Evolutionary conservation across 768 basidiomycete genomes (phyloP), one percentile per base, ranked within the genome.

Genomic region (Russula griseocarnosa): DNA sequence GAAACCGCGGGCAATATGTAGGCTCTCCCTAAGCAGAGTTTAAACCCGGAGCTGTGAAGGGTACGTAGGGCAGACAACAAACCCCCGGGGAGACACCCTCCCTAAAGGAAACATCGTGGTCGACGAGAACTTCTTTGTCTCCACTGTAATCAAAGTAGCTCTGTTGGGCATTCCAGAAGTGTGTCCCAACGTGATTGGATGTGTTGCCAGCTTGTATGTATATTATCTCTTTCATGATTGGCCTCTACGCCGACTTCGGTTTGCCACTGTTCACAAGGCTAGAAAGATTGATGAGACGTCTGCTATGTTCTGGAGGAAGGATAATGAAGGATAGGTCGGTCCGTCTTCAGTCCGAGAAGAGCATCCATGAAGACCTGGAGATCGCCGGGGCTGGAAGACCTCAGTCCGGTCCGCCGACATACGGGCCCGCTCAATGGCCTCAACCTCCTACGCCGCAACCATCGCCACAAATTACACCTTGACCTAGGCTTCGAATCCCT

Each of bases 101-200:
- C 68, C 82, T 77, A 72, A 90, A 91, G 13, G 89, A 90, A 54
- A 87, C 75, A 65, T 80, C 79, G 69, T 82, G 77, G 61, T 82
- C 78, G 42, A 83, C 74, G 36, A 78, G 61, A 5, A 79, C 69
- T 26, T 80, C 79, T 18, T 70, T 66, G 22, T 65, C 67, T 18
- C 55, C 67, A 42, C 50, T 50, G 64, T 81, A 81, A 0, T 78
- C 76, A 67, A 86, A 81, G 72, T 91, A 91, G 66, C 74, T 79
- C 72, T 90, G 86, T 73, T 91, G 89, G 1, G 87, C 81, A 70
- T 91, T 91, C 88, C 88, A 92, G 69, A 89, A 91, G 69, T 92
- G 90, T 0, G 88, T 83, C 52, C 88, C 88, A 22, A 81, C 74
- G 70, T 85, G 84, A 70, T 92, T 91, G 22, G 89, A 79, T 50